phyloP scores from a whole-genome alignment of 345 rosid genomes.

The Luvunga scandens region DNA sequence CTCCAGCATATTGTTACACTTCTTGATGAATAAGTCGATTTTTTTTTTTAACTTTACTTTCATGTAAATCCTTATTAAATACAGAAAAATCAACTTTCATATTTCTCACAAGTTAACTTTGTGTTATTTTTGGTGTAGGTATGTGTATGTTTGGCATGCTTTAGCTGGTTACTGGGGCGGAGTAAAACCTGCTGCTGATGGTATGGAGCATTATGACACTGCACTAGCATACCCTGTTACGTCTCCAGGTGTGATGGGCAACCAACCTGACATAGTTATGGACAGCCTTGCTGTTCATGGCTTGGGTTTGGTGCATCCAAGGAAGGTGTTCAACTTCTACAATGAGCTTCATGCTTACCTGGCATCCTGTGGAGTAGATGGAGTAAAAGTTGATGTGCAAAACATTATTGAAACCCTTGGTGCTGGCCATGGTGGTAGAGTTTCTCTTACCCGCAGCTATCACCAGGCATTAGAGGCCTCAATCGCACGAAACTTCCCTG shows the following conservation, averaged over 20 bases:
- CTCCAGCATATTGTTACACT: neutral
- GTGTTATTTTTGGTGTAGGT: conserved; percentile 31
- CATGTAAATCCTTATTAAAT: neutral
- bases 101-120: neutral
- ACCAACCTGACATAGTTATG: conserved; percentile 94
- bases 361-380: conserved; percentile 93
- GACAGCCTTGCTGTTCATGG: conserved; percentile 89
- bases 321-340: conserved; percentile 91
- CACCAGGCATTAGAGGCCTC: conserved; percentile 91
- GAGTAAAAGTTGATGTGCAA: conserved; percentile 97
- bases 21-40: neutral
- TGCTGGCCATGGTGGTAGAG: conserved; percentile 95
- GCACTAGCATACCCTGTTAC: conserved; percentile 85
- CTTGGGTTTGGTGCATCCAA: conserved; percentile 90
- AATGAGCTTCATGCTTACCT: conserved; percentile 92
- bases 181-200: conserved; percentile 86
- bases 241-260: conserved; percentile 84
- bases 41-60: neutral
- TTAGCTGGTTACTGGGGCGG: conserved; percentile 99
- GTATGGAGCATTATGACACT: conserved; percentile 94
- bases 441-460: conserved; percentile 85
- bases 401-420: conserved; percentile 95
- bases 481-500: conserved; percentile 68
- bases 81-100: neutral
- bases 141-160: conserved; percentile 96